A percentile compares a stretch with the other conserved stretches of the same genome.
Conservation (phyloP, 1,139 yeast genomes). For the Scheffersomyces lignicola region DNA sequence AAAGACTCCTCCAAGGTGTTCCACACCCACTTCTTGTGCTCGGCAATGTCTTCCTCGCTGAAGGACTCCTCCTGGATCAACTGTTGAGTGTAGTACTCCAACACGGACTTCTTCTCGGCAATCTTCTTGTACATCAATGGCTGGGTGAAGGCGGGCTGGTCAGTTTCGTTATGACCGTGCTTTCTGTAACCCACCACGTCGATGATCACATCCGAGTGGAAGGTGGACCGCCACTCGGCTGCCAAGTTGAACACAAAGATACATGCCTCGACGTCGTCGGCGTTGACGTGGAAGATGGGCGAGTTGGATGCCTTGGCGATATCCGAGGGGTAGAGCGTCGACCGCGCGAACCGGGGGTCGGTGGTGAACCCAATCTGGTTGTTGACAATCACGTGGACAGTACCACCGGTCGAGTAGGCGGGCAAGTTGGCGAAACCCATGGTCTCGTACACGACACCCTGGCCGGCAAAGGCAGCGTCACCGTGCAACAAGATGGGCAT, state of each 20-base stretch:
- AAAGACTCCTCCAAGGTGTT: conserved; percentile 87
- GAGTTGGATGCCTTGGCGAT: conserved; percentile 95
- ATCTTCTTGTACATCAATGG: conserved; percentile 94
- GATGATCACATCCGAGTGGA: conserved; percentile 93
- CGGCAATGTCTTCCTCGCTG: conserved; percentile 85
- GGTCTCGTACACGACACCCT: conserved; percentile 98
- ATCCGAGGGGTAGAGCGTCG: conserved; percentile 97
- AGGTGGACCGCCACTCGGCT: conserved; percentile 97
- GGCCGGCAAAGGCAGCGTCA: conserved; percentile 98
- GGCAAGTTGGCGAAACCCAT: conserved; percentile 93
- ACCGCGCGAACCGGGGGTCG: conserved; percentile 95
- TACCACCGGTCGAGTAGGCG: conserved; percentile 98
- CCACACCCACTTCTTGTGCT: conserved; percentile 99
- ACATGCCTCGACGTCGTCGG: conserved; percentile 94
- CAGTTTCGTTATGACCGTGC: conserved; percentile 99
- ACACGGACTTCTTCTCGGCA: conserved; percentile 83
- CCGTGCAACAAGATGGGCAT: conserved; percentile 93
- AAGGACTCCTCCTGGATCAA: conserved; percentile 84
- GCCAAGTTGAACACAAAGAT: conserved; percentile 93
- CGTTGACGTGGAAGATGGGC: conserved; percentile 98
- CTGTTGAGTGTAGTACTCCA: conserved; percentile 81
- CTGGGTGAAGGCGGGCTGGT: conserved; percentile 98
- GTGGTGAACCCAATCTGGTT: conserved; percentile 99
- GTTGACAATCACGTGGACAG: conserved; percentile 91
- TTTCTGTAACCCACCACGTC: conserved; percentile 99